Percentiles rank a stretch among this genome's conserved stretches.
Evolutionary conservation across 164 flowering plant species (phyloP).

Genomic region (Chimonanthus praecox): DNA sequence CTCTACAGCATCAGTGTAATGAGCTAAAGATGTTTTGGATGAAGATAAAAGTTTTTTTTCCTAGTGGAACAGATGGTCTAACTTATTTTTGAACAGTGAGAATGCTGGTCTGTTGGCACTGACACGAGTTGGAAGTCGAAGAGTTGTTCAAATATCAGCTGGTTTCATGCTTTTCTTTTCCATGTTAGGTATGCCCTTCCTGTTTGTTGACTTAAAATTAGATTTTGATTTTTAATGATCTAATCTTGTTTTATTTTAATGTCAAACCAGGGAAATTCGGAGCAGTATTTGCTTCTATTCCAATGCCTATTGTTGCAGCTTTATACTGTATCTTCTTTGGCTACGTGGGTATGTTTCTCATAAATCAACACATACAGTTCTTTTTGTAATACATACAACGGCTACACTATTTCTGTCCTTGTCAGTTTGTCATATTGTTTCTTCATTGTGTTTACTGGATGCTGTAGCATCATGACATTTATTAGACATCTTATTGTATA

Average conservation of each 20-base stretch:
- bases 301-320: slow-evolving; percentile 27
- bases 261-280: slow-evolving; percentile 23
- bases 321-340: slow-evolving; percentile 51
- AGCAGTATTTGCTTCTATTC: slow-evolving; percentile 27
- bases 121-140: slow-evolving; percentile 73
- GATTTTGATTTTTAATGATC: background rate
- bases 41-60: background rate
- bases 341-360: slow-evolving; percentile 45
- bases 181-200: slow-evolving; percentile 40
- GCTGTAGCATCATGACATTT: background rate
- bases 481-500: too few relatives aligned
- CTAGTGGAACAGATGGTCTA: background rate
- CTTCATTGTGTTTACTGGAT: background rate
- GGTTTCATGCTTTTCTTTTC: slow-evolving; percentile 77
- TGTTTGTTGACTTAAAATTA: background rate
- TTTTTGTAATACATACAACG: background rate
- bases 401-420: background rate
- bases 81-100: slow-evolving; percentile 39
- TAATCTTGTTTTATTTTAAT: background rate
- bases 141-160: slow-evolving; percentile 65
- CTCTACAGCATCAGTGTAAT: slow-evolving; percentile 83
- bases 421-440: background rate
- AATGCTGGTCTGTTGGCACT: slow-evolving; percentile 74
- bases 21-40: background rate
- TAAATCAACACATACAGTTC: too few relatives aligned